phyloP scores from a whole-genome alignment of 768 basidiomycete genomes.

The Serendipita indica region DNA sequence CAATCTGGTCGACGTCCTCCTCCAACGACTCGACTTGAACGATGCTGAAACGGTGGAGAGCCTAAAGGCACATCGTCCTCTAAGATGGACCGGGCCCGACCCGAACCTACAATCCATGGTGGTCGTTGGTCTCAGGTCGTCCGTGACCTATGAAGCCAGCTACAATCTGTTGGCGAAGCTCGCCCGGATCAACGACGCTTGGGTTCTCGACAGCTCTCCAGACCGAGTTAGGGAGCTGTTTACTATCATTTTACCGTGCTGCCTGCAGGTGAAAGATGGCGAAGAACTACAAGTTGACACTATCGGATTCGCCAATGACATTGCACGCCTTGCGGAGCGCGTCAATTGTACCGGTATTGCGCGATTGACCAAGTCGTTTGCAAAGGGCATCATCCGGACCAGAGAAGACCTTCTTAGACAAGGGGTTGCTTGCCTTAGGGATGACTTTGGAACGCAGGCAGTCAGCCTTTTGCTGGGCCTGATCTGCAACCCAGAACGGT shows the following conservation, averaged over 20 bases:
- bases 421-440: constrained; percentile 69
- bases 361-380: constrained; percentile 80
- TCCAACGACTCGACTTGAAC: constrained; percentile 56
- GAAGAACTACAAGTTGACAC: constrained; percentile 45
- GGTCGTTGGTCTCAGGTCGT: constrained; percentile 66
- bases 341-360: constrained; percentile 67
- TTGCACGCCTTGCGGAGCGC: constrained; percentile 53
- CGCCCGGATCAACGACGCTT: constrained; percentile 41
- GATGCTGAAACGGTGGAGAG: constrained; percentile 52
- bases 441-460: constrained; percentile 70
- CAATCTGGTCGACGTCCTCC: constrained; percentile 45
- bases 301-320: constrained; percentile 54
- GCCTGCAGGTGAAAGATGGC: constrained; percentile 59
- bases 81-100: constrained; percentile 48
- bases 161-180: constrained; percentile 54
- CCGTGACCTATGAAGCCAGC: constrained; percentile 47
- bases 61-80: constrained; percentile 52
- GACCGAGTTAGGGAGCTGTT: constrained; percentile 71
- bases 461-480: constrained; percentile 76
- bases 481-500: constrained; percentile 65
- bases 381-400: constrained; percentile 75
- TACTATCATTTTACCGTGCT: constrained; percentile 74
- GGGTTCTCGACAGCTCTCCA: constrained; percentile 54
- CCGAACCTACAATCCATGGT: constrained; percentile 55
- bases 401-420: constrained; percentile 89